Evolutionary conservation across 495 filamentous ascomycete genomes (phyloP), one percentile per base, ranked within the genome.

Genomic region (Talaromyces liani): DNA sequence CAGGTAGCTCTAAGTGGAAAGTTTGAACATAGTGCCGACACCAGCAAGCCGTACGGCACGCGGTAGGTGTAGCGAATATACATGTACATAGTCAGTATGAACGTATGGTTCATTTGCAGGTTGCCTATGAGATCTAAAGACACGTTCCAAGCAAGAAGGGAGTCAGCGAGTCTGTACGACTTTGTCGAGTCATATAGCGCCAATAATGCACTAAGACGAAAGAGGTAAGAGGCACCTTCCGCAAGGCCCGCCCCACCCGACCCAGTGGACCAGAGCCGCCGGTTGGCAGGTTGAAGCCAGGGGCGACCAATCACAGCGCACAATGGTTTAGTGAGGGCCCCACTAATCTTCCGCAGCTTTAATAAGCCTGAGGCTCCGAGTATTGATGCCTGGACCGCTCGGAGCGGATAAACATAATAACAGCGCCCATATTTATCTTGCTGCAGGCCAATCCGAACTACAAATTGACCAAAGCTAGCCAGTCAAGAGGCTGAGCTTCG

Each of bases 1-100:
- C 71, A 78, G 54, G 59, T 67, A 16, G 77, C 75, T 14, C 57
- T 79, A 58, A 74, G 70, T 49, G 78, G 78, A 0, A 58, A 75
- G 7, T 77, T 68, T 61, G 67, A 72, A 55, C 70, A 72, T 16
- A 78, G 71, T 51, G 63, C 70, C n/a, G 72, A 80, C 51, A 67
- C 61, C 9, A 79, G 68, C 56, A 73, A 73, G 33, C 70, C 76
- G 0, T 80, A 80, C 51, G 77, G 78, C 8, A 77, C 66, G 36
- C 73, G 68, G 61, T 72, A 67, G 51, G 54, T 33, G 53, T 56
- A 16, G 1, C 20, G 45, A 20, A 4, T 9, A 45, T 49, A 8
- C 18, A 49, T 49, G 27, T 29, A 56, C 29, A 56, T 29, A 56
- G 24, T 54, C 49, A 18, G 22, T 5, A 56, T 16, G 45, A 18